phyloP scores from a whole-genome alignment of 345 rosid species.

The Bretschneidera sinensis region DNA sequence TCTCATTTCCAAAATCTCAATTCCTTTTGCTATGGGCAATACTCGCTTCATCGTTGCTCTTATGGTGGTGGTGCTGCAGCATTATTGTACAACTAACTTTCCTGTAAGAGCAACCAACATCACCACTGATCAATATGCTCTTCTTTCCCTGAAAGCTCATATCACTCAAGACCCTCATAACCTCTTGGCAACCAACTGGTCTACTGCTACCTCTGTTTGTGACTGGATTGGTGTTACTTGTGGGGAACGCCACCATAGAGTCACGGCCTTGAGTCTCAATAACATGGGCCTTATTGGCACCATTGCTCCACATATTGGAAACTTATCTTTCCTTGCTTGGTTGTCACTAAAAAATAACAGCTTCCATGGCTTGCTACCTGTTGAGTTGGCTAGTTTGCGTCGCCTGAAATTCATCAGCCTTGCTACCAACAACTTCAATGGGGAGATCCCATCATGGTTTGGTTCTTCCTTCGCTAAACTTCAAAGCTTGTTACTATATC shows the following conservation, averaged over 20 bases:
- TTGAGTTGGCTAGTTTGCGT: not conserved
- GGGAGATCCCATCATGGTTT: conserved; percentile 4
- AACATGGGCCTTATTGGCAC: conserved; percentile 9
- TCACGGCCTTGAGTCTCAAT: not conserved
- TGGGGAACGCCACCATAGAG: conserved; percentile 12
- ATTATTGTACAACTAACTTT: not conserved
- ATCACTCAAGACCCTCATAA: not conserved
- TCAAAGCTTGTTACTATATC: not conserved
- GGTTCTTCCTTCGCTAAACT: not conserved
- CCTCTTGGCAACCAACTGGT: conserved; percentile 1
- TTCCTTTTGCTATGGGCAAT: no score
- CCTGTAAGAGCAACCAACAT: not conserved
- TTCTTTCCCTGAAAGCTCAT: not conserved
- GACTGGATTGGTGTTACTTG: conserved; percentile 11
- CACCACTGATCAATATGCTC: not conserved
- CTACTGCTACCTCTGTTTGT: no score
- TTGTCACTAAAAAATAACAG: conserved; percentile 13
- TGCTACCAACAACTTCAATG: not conserved
- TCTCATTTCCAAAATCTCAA: no score
- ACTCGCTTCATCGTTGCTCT: no score
- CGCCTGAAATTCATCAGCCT: not conserved
- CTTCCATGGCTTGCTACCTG: no score
- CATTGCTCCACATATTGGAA: conserved; percentile 12
- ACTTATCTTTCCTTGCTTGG: conserved; percentile 7
- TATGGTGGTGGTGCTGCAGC: no score